Evolutionary conservation across 805 yeast species (phyloP), one percentile per base, ranked within the genome.

Genomic region (Saturnispora galanensis): DNA sequence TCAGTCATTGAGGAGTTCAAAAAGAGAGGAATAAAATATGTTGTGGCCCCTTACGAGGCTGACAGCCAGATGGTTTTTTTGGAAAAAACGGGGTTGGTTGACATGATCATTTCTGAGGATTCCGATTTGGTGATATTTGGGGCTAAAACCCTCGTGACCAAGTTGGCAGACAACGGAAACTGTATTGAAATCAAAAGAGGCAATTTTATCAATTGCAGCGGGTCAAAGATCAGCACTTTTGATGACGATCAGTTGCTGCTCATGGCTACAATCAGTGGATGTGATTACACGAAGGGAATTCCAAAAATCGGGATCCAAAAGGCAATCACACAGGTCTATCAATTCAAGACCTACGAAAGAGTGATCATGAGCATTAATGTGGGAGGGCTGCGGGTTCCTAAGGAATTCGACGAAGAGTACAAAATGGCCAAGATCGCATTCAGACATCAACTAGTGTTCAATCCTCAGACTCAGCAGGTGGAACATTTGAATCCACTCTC

Each of bases 11-110:
- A 81, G 35, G 81, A 74, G 54, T 69, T 94, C 50, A 79, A 78
- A 52, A 51, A 59, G 11, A 67, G 72, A 38, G 62, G 64, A 1
- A 77, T 93, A 40, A 73, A 70, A 47, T 90, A 76, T 55, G 75
- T 93, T 7, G 98, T 93, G 8, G 97, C 99, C 0, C 99, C 99
- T 0, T 93, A 87, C 59, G 99, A 93, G 64, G 98, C 98, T 0
- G 99, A 93, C 60, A 83, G 98, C 1, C 98, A 93, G 61, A 77
- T 93, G 83, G 97, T 89, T 9, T 87, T 80, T 55, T 69, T 93
- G 36, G 97, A 90, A 58, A 75, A 77, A 47, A 51, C 64, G 0
- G 90, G 90, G 0, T 42, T 77, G 1, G 90, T 87, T 5, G 82
- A 87, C 49, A 97, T 90, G 0, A 84, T 93, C 5, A 70, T 93